Conservation (phyloP, 805 yeast species). For the Lachancea kluyveri region DNA sequence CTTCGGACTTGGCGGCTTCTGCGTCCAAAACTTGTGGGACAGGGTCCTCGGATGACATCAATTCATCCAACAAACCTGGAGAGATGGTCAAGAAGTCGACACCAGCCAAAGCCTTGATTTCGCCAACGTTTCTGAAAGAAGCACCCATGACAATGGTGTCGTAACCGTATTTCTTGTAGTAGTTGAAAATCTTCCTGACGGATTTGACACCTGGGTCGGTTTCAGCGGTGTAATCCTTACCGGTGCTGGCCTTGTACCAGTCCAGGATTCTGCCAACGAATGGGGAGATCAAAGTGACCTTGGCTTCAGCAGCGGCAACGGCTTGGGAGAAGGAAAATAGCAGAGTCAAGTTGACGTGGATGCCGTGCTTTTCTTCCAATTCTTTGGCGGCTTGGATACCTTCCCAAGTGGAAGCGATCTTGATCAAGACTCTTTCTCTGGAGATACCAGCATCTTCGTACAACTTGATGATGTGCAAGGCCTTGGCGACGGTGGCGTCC, state of each 20-base stretch:
- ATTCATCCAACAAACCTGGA: slow-evolving; percentile 85
- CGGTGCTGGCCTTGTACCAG: slow-evolving; percentile 94
- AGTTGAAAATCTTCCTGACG: slow-evolving; percentile 85
- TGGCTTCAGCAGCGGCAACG: slow-evolving; percentile 98
- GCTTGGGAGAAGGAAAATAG: slow-evolving; percentile 96
- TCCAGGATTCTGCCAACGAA: slow-evolving; percentile 98
- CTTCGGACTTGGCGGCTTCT: slow-evolving; percentile 43
- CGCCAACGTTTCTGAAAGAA: slow-evolving; percentile 95
- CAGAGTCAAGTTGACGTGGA: slow-evolving; percentile 93
- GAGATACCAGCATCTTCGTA: slow-evolving; percentile 80
- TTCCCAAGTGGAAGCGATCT: slow-evolving; percentile 97
- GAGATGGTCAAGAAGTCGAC: slow-evolving; percentile 93
- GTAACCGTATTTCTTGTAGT: slow-evolving; percentile 96
- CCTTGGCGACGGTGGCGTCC: slow-evolving; percentile 90
- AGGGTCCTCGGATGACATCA: slow-evolving; percentile 66
- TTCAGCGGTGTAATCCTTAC: slow-evolving; percentile 73
- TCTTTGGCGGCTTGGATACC: slow-evolving; percentile 99
- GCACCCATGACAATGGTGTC: slow-evolving; percentile 99
- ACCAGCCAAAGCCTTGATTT: slow-evolving; percentile 95
- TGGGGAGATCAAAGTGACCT: slow-evolving; percentile 93
- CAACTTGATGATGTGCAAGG: slow-evolving; percentile 79
- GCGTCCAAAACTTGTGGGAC: slow-evolving; percentile 82
- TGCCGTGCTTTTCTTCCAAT: slow-evolving; percentile 81
- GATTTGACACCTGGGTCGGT: slow-evolving; percentile 93
- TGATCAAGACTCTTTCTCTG: slow-evolving; percentile 89